These are phyloP conservation scores for Coniochaeta pulveracea DNA, from an alignment of 2,329 filamentous ascomycete species.

Conservation along the genomic window DNA sequence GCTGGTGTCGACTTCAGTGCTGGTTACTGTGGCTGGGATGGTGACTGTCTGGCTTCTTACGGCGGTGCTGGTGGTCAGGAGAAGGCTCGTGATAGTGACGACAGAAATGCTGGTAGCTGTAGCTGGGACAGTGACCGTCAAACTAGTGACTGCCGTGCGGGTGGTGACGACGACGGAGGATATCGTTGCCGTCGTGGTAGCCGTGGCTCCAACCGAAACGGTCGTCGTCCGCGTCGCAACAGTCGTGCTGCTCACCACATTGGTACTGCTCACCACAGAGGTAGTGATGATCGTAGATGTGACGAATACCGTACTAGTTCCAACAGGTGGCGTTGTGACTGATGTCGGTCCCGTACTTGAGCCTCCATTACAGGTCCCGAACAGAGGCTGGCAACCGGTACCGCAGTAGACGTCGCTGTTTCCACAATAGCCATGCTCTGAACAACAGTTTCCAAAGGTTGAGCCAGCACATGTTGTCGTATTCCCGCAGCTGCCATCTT, in stretches of 20 bases:
- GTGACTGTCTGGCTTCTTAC: no score
- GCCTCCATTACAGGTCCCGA: conserved; percentile 1
- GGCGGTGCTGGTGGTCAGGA: conserved; percentile 2
- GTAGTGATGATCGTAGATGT: no score
- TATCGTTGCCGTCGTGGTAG: no score
- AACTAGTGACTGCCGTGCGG: not conserved
- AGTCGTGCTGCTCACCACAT: no score
- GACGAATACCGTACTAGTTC: no score
- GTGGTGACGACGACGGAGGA: no score
- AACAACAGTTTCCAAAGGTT: conserved; percentile 1
- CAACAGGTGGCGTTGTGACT: not conserved
- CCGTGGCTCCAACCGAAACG: not conserved
- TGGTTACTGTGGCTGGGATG: conserved; percentile 1
- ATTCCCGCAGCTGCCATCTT: conserved; percentile 1
- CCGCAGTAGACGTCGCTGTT: conserved; percentile 2
- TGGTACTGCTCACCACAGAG: no score
- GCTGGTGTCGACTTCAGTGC: not conserved
- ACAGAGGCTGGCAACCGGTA: not conserved
- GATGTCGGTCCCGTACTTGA: not conserved
- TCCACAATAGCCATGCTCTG: conserved; percentile 4
- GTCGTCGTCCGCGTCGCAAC: not conserved
- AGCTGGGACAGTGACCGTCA: not conserved
- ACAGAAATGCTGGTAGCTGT: not conserved
- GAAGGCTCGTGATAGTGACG: not conserved
- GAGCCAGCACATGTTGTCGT: conserved; percentile 1